Percentiles rank a stretch among this genome's conserved stretches.
Evolutionary conservation across 176 grass and related monocot genomes (phyloP).

Genomic region (Oryza coarctata): DNA sequence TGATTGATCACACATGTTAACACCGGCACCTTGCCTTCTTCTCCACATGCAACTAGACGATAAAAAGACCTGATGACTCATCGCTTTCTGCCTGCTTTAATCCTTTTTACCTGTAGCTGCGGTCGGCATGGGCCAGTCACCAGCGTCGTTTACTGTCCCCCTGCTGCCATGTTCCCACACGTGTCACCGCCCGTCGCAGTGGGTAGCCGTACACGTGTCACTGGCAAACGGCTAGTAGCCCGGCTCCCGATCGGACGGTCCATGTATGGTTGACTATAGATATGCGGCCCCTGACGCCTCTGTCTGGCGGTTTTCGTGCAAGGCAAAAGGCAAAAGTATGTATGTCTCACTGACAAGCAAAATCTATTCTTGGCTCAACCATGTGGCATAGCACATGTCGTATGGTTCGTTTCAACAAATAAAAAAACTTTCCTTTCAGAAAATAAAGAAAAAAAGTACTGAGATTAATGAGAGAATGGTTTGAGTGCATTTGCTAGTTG

Average conservation of each 20-base stretch:
- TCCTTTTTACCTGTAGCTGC: not conserved
- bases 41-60: not conserved
- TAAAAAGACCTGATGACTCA: not conserved
- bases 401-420: not conserved
- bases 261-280: not conserved
- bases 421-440: not conserved
- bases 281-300: not conserved
- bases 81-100: not conserved
- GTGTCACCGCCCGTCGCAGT: not conserved
- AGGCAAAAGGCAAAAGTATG: too few relatives aligned
- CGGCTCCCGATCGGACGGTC: conserved; percentile 3
- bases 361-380: not conserved
- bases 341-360: not conserved
- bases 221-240: not conserved
- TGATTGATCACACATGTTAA: not conserved
- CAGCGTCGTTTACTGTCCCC: too few relatives aligned
- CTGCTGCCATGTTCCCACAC: not conserved
- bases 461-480: not conserved
- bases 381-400: not conserved
- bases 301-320: not conserved
- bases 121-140: conserved; percentile 38
- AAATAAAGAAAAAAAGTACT: not conserved
- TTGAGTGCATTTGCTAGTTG: not conserved
- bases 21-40: not conserved
- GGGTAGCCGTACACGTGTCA: not conserved